Percentiles rank a stretch among this genome's conserved stretches.
Evolutionary conservation across 805 yeast genomes (phyloP).

Genomic region (Phaffomyces antillensis): DNA sequence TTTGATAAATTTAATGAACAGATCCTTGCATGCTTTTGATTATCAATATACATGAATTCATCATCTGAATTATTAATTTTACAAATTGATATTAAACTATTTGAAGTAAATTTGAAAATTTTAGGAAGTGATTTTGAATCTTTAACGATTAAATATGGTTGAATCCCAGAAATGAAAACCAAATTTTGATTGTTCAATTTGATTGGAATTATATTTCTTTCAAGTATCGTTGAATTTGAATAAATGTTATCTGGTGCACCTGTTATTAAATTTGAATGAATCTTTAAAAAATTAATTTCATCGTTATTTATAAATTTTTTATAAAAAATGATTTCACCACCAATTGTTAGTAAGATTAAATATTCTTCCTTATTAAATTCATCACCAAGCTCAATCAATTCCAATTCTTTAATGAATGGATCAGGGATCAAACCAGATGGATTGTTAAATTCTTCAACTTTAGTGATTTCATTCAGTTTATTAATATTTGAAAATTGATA

Average conservation of each 20-base stretch:
- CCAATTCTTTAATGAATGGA: slow-evolving; percentile 65
- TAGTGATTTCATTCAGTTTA: slow-evolving; percentile 33
- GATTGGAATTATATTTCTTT: slow-evolving; percentile 56
- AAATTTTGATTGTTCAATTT: slow-evolving; percentile 51
- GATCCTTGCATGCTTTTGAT: slow-evolving; percentile 57
- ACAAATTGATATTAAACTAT: slow-evolving; percentile 62
- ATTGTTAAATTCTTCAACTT: slow-evolving; percentile 25
- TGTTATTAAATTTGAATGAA: slow-evolving; percentile 39
- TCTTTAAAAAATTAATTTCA: slow-evolving; percentile 37
- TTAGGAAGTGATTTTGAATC: slow-evolving; percentile 57
- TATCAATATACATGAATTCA: slow-evolving; percentile 61
- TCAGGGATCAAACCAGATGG: slow-evolving; percentile 47
- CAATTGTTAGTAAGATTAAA: slow-evolving; percentile 65
- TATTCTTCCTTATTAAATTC: slow-evolving; percentile 46
- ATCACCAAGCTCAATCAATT: slow-evolving; percentile 62
- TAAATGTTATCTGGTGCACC: slow-evolving; percentile 82
- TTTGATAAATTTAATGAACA: slow-evolving; percentile 20
- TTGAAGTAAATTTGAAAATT: slow-evolving; percentile 57
- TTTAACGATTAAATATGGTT: slow-evolving; percentile 63
- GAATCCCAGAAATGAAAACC: slow-evolving; percentile 66
- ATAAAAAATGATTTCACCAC: slow-evolving; percentile 73
- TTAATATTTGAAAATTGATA: slow-evolving; percentile 31
- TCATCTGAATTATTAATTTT: slow-evolving; percentile 29
- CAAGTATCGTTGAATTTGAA: slow-evolving; percentile 51
- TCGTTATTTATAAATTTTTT: slow-evolving; percentile 43